Percentiles rank a stretch among this genome's conserved stretches.
phyloP scores from a whole-genome alignment of 208 protist genomes.

The Porcisia hertigi region DNA sequence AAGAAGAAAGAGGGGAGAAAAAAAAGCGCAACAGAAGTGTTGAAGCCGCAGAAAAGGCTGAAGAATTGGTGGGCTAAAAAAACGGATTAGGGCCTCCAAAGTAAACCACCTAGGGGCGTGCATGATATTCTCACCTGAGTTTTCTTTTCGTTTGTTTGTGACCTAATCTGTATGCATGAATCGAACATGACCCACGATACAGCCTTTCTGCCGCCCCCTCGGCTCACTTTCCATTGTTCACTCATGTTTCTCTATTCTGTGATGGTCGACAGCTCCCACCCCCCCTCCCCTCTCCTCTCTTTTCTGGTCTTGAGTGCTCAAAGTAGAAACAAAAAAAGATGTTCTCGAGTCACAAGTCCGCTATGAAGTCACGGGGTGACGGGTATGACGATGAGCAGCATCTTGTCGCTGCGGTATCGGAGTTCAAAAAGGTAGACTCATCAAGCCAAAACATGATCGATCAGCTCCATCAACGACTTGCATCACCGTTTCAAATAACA shows the following conservation, averaged over 20 bases:
- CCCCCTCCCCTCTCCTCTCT: background rate
- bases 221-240: background rate
- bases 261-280: background rate
- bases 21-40: background rate
- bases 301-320: background rate
- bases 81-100: too few relatives aligned
- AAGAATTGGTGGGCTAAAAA: background rate
- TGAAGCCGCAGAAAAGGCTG: background rate
- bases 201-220: background rate
- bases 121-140: background rate
- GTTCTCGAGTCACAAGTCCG: constrained; percentile 14
- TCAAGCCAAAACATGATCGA: constrained; percentile 59
- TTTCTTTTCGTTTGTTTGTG: background rate
- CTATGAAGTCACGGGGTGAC: constrained; percentile 17
- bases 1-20: too few relatives aligned
- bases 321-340: constrained; percentile 13
- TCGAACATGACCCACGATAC: background rate
- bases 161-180: background rate
- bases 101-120: background rate
- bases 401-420: constrained; percentile 57
- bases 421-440: constrained; percentile 68
- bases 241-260: background rate
- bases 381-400: constrained; percentile 55
- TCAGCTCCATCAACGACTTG: constrained; percentile 55
- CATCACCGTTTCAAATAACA: constrained; percentile 76